Evolutionary conservation across 1,284 basidiomycete species (phyloP), one percentile per base, ranked within the genome.

Genomic region (Cryptococcus wingfieldii): DNA sequence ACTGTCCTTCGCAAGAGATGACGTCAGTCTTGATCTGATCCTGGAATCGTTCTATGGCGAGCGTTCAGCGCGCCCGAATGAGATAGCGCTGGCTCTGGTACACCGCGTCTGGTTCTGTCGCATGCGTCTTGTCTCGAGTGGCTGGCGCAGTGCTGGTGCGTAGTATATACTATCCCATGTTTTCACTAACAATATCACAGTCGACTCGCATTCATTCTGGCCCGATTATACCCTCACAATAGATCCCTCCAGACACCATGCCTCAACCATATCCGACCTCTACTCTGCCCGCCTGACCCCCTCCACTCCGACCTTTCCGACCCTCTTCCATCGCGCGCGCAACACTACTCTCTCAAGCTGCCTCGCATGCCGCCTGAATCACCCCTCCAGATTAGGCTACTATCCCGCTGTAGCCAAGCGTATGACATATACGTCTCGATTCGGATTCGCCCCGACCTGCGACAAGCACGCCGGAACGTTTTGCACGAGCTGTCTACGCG

Each of bases 131-230:
- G 59, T 68, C 14, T 65, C 54, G 9, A 47, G 37, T 1, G 61
- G 63, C 2, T 70, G 68, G 68, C 50, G 51, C 18, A 39, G 37
- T 34, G 62, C 62, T 3, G 59, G 68, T 68, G 48, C 55, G 67
- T 51, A 39, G 41, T 44, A 49, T 14, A n/a, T 47, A 23, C 25
- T 28, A 12, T 48, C 42, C 46, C 38, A 47, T 31, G 38, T 39
- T 4, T 25, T 39, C 53, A 50, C 47, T 8, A 9, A 46, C 28
- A 18, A 34, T 25, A 27, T 16, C 34, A 16, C 43, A 69, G 67
- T 66, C 60, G 59, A 69, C 59, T 56, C 59, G 13, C 64, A 67
- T 43, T 51, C 65, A 3, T 70, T 70, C 52, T 70, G 68, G 68
- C 34, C 56, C 25, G 18, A 51, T 13, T 67, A 61, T 46, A 49